These are phyloP conservation scores for Viridothelium virens DNA, from an alignment of 495 filamentous ascomycete species.

Conservation along the genomic window DNA sequence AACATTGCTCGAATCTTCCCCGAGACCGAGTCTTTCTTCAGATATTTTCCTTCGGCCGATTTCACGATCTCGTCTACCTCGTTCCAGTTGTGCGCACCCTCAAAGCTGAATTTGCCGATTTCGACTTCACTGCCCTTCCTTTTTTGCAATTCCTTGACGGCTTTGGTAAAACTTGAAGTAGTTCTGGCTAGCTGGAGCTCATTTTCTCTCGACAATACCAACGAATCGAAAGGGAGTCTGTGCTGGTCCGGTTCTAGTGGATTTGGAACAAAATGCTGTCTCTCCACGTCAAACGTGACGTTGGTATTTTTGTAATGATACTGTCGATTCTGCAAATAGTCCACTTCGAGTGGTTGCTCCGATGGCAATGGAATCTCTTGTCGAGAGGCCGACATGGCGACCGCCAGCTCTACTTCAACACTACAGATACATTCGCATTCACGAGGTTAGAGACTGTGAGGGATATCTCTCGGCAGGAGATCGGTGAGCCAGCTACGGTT, in stretches of 20 bases:
- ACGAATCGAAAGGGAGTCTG: too few species aligned
- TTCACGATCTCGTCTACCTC: slow-evolving; percentile 12
- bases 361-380: slow-evolving; percentile 5
- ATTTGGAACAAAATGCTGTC: background rate
- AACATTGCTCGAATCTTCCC: slow-evolving; percentile 14
- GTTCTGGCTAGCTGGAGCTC: background rate
- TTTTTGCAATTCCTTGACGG: background rate
- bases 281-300: background rate
- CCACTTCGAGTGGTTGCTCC: slow-evolving; percentile 9
- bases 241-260: background rate
- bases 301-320: background rate
- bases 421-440: background rate
- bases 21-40: background rate
- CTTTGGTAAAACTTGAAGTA: background rate
- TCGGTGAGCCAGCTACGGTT: too few species aligned
- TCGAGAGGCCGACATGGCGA: background rate
- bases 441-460: background rate
- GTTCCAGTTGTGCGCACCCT: slow-evolving; percentile 11
- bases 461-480: background rate
- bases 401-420: background rate
- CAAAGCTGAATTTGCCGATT: slow-evolving; percentile 13
- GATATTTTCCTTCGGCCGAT: background rate
- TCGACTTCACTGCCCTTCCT: slow-evolving; percentile 9
- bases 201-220: too few species aligned
- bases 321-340: slow-evolving; percentile 13